Base-by-base conservation (phyloP, 257 asterid genomes). In the Nicotiana paniculata region DNA sequence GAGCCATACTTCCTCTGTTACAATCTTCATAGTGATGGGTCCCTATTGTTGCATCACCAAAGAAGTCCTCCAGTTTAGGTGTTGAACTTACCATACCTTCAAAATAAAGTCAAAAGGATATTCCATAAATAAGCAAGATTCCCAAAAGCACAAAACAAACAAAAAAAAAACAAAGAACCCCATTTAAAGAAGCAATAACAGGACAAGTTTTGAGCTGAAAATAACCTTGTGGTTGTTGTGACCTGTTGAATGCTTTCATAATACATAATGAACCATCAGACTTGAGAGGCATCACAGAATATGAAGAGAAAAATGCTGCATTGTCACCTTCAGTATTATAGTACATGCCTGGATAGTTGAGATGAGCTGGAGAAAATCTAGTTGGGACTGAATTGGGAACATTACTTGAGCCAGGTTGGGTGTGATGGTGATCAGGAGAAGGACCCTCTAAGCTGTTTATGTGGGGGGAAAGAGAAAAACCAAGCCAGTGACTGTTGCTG, bases 231-330 rank as follows among this genome's bases (percentile, higher is more conserved):
- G 93, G 91, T 21, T 88, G 98, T 51, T 75, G 80, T 26, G 98
- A 87, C 75, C 95, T 85, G 89, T 89, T 91, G 88, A 93, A 88
- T 12, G 93, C 95, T 77, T 96, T 97, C 96, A 93, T 90, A 13
- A 93, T 84, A 89, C 97, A 96, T 82, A 93, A 77, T 1, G 99
- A 96, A 64, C 98, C 97, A 90, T 96, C 99, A 77, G 99, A 92
- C 82, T 89, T 96, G 24, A 96, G 89, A 5, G 99, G 99, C 99
- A 96, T 96, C 11, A 89, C 90, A 15, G 93, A 82, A n/a, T 89
- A 86, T 80, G 89, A 85, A 33, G 97, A 90, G 81, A 88, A 89
- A 24, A 88, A 88, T 2, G 83, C 90, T 48, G 87, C 90, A 79
- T 86, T 88, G 43, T 89, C 92, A 35, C 89, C 90, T 59, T 90